Percentiles rank a stretch among this genome's conserved stretches.
phyloP scores from a whole-genome alignment of 441 rosid genomes.

The Erodium chrysanthum region DNA sequence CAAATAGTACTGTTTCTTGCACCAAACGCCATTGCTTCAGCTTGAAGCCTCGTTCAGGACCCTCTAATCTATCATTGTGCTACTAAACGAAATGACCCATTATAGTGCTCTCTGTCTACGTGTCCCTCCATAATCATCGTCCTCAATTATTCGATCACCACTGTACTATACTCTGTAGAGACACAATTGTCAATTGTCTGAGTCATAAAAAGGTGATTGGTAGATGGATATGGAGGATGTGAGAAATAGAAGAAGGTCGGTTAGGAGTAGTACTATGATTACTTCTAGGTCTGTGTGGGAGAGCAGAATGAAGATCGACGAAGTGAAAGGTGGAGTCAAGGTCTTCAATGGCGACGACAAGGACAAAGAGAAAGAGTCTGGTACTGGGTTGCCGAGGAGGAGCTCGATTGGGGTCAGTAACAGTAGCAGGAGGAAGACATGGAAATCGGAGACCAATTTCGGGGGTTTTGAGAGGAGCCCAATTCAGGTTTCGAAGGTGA shows the following conservation, averaged over 20 bases:
- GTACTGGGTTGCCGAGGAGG: conserved; percentile 13
- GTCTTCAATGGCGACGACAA: conserved; percentile 34
- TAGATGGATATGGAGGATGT: conserved; percentile 30
- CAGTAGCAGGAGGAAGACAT: conserved; percentile 17
- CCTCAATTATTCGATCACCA: not conserved
- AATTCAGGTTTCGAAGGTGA: conserved; percentile 18
- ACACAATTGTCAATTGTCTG: no score
- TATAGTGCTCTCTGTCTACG: not conserved
- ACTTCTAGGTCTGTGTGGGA: conserved; percentile 42
- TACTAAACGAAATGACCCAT: not conserved
- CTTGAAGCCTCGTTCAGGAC: not conserved
- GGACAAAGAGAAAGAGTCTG: not conserved
- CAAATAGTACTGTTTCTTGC: not conserved
- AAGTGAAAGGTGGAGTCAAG: conserved; percentile 28
- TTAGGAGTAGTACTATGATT: conserved; percentile 21
- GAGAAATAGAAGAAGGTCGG: conserved; percentile 30
- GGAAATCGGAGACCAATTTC: conserved; percentile 36
- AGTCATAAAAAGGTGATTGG: not conserved
- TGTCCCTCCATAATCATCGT: not conserved
- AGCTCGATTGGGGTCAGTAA: conserved; percentile 20
- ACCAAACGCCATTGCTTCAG: conserved; percentile 7
- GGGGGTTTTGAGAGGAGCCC: not conserved
- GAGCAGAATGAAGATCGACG: conserved; percentile 45
- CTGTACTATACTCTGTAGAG: no score
- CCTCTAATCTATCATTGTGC: not conserved